Evolutionary conservation across 805 yeast species (phyloP).

Genomic region (Candida tibetensis): DNA sequence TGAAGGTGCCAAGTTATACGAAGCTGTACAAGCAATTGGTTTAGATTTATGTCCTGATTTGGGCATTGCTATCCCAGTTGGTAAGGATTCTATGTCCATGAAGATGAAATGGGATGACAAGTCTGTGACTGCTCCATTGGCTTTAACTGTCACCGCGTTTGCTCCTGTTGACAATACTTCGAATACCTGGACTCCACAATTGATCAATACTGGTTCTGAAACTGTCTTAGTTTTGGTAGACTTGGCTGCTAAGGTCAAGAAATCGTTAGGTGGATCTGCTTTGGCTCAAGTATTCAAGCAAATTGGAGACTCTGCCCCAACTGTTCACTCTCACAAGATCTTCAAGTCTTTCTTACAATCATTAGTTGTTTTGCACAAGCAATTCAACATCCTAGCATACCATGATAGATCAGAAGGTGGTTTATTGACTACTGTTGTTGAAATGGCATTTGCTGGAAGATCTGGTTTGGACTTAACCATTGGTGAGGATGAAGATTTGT

Average conservation of each 20-base stretch:
- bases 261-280: conserved; percentile 88
- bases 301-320: conserved; percentile 80
- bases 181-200: conserved; percentile 92
- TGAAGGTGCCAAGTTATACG: conserved; percentile 92
- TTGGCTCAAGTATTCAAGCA: conserved; percentile 89
- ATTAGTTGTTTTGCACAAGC: conserved; percentile 67
- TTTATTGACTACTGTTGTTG: conserved; percentile 74
- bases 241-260: conserved; percentile 52
- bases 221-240: conserved; percentile 77
- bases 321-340: conserved; percentile 64
- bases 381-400: conserved; percentile 71
- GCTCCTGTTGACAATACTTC: conserved; percentile 82
- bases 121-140: conserved; percentile 94
- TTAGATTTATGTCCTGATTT: conserved; percentile 90
- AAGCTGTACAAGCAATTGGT: conserved; percentile 96
- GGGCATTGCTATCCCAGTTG: conserved; percentile 93
- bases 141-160: conserved; percentile 88
- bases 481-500: conserved; percentile 39
- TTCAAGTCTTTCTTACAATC: conserved; percentile 72
- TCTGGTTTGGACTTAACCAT: conserved; percentile 67
- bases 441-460: conserved; percentile 97
- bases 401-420: conserved; percentile 99
- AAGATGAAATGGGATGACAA: conserved; percentile 94
- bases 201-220: conserved; percentile 49
- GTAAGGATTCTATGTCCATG: conserved; percentile 99